These are phyloP conservation scores for Albugo laibachii DNA, from an alignment of 352 stramenopile species.

Conservation along the genomic window DNA sequence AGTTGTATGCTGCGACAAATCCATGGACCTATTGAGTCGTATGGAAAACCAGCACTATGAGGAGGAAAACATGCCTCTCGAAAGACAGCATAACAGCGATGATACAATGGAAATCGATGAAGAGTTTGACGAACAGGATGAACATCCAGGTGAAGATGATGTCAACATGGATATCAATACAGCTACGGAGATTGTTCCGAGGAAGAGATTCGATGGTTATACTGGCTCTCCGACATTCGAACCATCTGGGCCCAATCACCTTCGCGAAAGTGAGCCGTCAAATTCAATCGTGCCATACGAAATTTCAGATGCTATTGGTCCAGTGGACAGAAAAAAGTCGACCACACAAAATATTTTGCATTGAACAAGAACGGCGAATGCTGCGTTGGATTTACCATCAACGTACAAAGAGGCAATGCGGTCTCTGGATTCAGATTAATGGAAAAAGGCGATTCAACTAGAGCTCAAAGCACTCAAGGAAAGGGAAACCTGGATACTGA, in stretches of 20 bases:
- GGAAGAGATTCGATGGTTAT: neutral
- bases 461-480: neutral
- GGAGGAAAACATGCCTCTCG: neutral
- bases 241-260: no score
- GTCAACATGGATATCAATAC: neutral
- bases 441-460: neutral
- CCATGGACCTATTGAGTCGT: no score
- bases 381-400: neutral
- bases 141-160: neutral
- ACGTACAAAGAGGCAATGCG: slow-evolving; percentile 5
- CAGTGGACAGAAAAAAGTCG: no score
- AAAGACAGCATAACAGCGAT: neutral
- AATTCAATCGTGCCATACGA: no score
- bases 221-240: no score
- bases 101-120: neutral
- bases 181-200: neutral
- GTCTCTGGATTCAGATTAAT: neutral
- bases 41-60: neutral
- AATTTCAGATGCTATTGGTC: no score
- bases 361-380: neutral
- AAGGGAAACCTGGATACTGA: neutral
- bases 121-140: neutral
- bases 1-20: neutral
- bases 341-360: no score
- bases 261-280: no score